Evolutionary conservation across 148 eudicot species (phyloP), one percentile per base, ranked within the genome.

Genomic region (Selenicereus undatus): DNA sequence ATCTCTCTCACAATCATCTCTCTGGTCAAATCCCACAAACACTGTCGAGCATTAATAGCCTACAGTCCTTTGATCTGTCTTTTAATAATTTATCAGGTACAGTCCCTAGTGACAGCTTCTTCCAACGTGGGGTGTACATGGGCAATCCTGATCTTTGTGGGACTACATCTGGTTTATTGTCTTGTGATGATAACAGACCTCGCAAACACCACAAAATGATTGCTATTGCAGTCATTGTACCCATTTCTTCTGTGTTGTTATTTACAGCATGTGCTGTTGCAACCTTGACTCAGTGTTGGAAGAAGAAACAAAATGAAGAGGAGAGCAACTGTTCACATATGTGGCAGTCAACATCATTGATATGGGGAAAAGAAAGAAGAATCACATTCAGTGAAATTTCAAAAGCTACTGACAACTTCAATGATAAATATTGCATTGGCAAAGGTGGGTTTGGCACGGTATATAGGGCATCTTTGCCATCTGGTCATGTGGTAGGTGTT

Each of bases 381-480:
- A 86, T 92, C 78, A 87, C 91, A 22, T 92, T 91, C 39, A 82
- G 87, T 18, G 94, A 93, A 45, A 87, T 94, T 50, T 82, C 84
- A 24, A 83, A 86, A 80, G 91, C 91, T 54, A 94, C 97, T 22
- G 90, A 90, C 42, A 83, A 90, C 77, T 94, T 94, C 76, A 85
- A 70, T 71, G 94, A 90, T 8, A 81, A 43, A 26, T 89, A 90
- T 56, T 91, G 91, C 83, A 91, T 94, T 16, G 98, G 98, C 32
- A 87, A 66, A 86, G 98, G 98, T 52, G 97, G 97, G 62, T 93
- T 89, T 73, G 95, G 97, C 64, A 90, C 79, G 27, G 95, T 94
- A 30, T 91, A 91, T 73, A 91, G 81, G 87, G 95, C 95, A 7
- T 74, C 78, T 12, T 82, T 93, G 78, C 58, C 84, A 20, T 78